A percentile compares a stretch with the other conserved stretches of the same genome.
Conservation (phyloP, 768 basidiomycete genomes). For the Suillus occidentalis region DNA sequence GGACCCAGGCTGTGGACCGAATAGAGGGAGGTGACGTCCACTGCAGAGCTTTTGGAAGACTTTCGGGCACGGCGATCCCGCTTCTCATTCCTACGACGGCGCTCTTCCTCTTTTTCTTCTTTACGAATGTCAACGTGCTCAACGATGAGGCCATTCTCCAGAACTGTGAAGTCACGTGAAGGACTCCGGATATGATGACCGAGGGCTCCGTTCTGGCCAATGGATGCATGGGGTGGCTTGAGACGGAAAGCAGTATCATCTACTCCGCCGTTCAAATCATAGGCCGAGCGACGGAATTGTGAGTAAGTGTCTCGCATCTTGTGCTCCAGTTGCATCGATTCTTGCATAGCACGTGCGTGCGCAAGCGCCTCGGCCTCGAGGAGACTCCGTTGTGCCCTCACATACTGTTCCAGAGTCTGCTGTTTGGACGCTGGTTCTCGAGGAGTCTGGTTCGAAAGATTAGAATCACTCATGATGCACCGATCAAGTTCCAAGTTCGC, state of each 20-base stretch:
- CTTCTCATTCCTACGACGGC: slow-evolving; percentile 66
- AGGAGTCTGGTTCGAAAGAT: slow-evolving; percentile 64
- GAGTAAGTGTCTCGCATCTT: slow-evolving; percentile 80
- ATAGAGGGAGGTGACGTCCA: slow-evolving; percentile 73
- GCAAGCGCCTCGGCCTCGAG: slow-evolving; percentile 83
- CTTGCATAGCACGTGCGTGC: slow-evolving; percentile 74
- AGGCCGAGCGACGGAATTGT: slow-evolving; percentile 75
- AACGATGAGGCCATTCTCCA: slow-evolving; percentile 88
- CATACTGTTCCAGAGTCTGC: slow-evolving; percentile 78
- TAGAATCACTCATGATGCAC: slow-evolving; percentile 9
- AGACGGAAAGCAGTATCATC: slow-evolving; percentile 70
- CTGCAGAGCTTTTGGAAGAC: slow-evolving; percentile 65
- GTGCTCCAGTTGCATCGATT: slow-evolving; percentile 72
- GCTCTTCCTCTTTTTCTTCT: slow-evolving; percentile 77
- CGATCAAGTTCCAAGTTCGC: slow-evolving; percentile 29
- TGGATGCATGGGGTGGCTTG: slow-evolving; percentile 52
- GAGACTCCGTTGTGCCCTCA: slow-evolving; percentile 76
- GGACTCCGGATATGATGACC: slow-evolving; percentile 47
- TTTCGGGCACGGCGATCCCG: slow-evolving; percentile 64
- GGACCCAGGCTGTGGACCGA: slow-evolving; percentile 60
- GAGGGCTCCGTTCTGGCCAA: slow-evolving; percentile 32
- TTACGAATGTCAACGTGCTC: slow-evolving; percentile 83
- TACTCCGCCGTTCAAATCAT: slow-evolving; percentile 56
- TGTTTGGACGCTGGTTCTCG: slow-evolving; percentile 85
- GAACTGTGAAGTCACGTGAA: slow-evolving; percentile 73